phyloP scores from a whole-genome alignment of 805 yeast genomes.

The Komagataella mondaviorum region DNA sequence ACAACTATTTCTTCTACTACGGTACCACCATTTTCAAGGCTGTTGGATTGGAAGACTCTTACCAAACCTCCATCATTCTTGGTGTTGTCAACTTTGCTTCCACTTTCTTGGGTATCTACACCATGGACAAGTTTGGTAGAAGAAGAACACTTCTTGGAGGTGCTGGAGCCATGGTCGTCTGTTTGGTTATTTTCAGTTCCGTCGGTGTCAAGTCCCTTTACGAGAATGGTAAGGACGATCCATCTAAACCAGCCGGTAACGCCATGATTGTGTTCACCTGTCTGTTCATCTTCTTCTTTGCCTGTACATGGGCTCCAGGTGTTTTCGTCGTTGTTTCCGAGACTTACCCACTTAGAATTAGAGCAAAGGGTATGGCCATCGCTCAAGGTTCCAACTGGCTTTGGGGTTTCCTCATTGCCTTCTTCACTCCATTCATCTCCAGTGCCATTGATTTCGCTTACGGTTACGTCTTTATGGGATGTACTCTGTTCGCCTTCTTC shows the following conservation, averaged over 20 bases:
- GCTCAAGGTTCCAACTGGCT: conserved; percentile 67
- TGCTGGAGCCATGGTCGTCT: conserved; percentile 46
- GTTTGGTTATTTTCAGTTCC: conserved; percentile 43
- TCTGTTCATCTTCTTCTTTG: conserved; percentile 57
- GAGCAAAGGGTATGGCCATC: conserved; percentile 55
- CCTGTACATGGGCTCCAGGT: conserved; percentile 67
- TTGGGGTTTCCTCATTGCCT: conserved; percentile 56
- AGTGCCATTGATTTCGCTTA: conserved; percentile 34
- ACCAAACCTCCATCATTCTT: conserved; percentile 26
- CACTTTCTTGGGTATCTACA: conserved; percentile 37
- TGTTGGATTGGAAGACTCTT: conserved; percentile 32
- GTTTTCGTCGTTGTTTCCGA: conserved; percentile 48
- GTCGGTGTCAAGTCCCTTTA: conserved; percentile 27
- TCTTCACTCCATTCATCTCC: conserved; percentile 46
- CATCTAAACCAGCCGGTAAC: conserved; percentile 22
- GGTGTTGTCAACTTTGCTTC: conserved; percentile 33
- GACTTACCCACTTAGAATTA: conserved; percentile 51
- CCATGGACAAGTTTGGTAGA: conserved; percentile 50
- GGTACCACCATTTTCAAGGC: conserved; percentile 49
- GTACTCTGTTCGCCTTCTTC: conserved; percentile 40
- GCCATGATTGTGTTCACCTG: conserved; percentile 39
- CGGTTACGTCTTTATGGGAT: conserved; percentile 40
- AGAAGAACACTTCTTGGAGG: conserved; percentile 48
- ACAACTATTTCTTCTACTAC: conserved; percentile 60
- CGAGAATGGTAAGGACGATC: conserved; percentile 14